Evolutionary conservation across 2,329 filamentous ascomycete species (phyloP), one percentile per base, ranked within the genome.

Genomic region (Colletotrichum agaves): DNA sequence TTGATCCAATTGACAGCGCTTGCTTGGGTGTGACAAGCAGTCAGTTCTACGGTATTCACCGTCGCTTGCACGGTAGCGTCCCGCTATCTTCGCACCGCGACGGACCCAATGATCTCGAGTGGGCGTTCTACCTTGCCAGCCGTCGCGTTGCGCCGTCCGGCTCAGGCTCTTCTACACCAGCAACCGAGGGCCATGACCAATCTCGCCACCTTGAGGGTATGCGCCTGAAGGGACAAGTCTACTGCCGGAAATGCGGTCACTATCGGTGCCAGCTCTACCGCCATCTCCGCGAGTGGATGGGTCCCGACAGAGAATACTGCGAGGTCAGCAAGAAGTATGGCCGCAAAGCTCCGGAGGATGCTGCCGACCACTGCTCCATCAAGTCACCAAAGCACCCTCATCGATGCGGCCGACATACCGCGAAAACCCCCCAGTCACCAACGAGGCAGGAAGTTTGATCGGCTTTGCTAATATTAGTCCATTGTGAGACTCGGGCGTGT

Each of bases 1-100:
- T 90, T 65, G 88, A 90, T 77, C 86, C 86, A 55, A 89, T 90
- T 70, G 88, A 90, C 77, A 86, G 87, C 73, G 86, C 85, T 43
- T 90, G 87, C 74, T 79, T 90, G 43, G 88, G 87, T 13, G 82
- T 90, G 59, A 84, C 87, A 41, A 87, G 83, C 79, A 81, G 81
- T 47, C 82, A 85, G 74, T 83, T 89, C 71, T 90, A 90, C 75
- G 78, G 80, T 37, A 86, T 90, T 72, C 87, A 88, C 76, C 81
- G 82, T 27, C 83, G 82, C 61, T 81, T 88, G 76, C 83, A 88
- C 75, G 86, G 85, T 60, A 79, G 76, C 7, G 84, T 90, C n/a
- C 80, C 86, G 10, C 82, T 90, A 15, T 84, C 84, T 17, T 83
- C 83, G 52, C 83, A 87, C 13, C 87, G 88, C 50, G 75, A 81